Conservation (phyloP, 2,329 filamentous ascomycete species). For the Exophiala sideris region DNA sequence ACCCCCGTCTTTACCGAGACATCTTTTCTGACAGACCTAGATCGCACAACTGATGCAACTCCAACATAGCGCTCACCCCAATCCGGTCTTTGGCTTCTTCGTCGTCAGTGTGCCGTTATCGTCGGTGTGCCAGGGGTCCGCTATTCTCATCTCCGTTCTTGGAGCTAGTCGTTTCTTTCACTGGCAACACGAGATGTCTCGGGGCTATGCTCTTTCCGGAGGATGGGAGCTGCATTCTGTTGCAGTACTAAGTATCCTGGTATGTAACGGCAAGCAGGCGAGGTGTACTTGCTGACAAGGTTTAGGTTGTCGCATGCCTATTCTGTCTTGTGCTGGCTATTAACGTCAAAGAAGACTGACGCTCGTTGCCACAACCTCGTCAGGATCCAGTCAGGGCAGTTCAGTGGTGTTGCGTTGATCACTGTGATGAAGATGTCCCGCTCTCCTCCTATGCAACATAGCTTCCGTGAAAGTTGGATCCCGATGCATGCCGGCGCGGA, state of each 20-base stretch:
- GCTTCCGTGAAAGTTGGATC: no score
- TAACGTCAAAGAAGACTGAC: conserved; percentile 11
- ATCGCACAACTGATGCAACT: conserved; percentile 23
- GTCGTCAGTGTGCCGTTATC: conserved; percentile 31
- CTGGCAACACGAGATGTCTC: conserved; percentile 51
- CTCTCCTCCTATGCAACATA: no score
- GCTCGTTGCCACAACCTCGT: not conserved
- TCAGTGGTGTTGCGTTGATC: no score
- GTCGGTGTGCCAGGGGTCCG: conserved; percentile 46
- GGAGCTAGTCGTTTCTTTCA: conserved; percentile 55
- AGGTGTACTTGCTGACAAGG: conserved; percentile 5
- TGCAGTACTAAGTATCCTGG: conserved; percentile 17
- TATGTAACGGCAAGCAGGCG: conserved; percentile 5
- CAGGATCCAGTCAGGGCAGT: no score
- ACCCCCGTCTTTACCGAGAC: no score
- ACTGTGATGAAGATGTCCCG: no score
- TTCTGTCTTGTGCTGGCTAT: conserved; percentile 21
- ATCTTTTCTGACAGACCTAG: no score
- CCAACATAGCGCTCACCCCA: conserved; percentile 13
- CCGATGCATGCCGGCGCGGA: no score
- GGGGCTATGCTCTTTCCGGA: conserved; percentile 21
- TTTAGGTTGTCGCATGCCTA: conserved; percentile 17
- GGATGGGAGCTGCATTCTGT: conserved; percentile 25
- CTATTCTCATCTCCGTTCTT: conserved; percentile 45
- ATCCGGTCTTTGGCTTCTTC: conserved; percentile 25